A percentile compares a stretch with the other conserved stretches of the same genome.
Evolutionary conservation across 2,329 filamentous ascomycete genomes (phyloP).

Genomic region (Pseudocercospora cruenta): DNA sequence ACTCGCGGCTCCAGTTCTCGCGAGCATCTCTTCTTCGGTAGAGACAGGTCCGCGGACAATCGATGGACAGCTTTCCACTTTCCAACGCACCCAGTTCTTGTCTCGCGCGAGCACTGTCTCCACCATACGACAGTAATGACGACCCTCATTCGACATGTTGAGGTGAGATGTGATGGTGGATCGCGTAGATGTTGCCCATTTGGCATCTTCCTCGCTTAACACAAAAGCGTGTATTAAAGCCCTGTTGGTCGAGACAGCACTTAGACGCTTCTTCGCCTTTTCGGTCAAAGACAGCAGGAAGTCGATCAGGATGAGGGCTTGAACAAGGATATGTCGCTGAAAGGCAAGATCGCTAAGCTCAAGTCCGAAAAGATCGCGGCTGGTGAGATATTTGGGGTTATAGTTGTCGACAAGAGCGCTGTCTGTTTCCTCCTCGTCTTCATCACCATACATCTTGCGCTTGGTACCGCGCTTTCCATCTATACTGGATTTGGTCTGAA

Average conservation of each 20-base stretch:
- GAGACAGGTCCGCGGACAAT: slow-evolving; percentile 78
- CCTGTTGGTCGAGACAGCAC: slow-evolving; percentile 72
- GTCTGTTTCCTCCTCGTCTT: slow-evolving; percentile 32
- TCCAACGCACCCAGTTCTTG: slow-evolving; percentile 99
- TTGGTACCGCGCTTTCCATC: slow-evolving; percentile 65
- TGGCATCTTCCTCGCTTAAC: slow-evolving; percentile 79
- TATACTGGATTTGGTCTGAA: slow-evolving; percentile 72
- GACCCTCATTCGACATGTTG: slow-evolving; percentile 65
- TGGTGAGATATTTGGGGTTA: slow-evolving; percentile 99
- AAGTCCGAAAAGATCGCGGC: slow-evolving; percentile 89
- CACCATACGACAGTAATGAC: slow-evolving; percentile 94
- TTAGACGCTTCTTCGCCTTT: slow-evolving; percentile 77
- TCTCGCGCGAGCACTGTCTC: slow-evolving; percentile 93
- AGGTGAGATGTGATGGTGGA: slow-evolving; percentile 80
- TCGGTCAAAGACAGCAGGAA: slow-evolving; percentile 90
- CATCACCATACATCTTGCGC: slow-evolving; percentile 59
- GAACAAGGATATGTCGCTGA: slow-evolving; percentile 88
- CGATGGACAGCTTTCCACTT: slow-evolving; percentile 86
- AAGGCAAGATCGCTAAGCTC: slow-evolving; percentile 97
- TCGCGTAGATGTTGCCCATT: slow-evolving; percentile 83
- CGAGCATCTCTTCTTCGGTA: slow-evolving; percentile 68
- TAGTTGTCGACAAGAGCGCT: slow-evolving; percentile 71
- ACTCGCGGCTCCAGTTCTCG: slow-evolving; percentile 68
- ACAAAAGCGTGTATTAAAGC: slow-evolving; percentile 81
- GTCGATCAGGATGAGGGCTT: slow-evolving; percentile 91